Base-by-base conservation (phyloP, 2,329 filamentous ascomycete genomes). In the Dryadomyces quercivorus region DNA sequence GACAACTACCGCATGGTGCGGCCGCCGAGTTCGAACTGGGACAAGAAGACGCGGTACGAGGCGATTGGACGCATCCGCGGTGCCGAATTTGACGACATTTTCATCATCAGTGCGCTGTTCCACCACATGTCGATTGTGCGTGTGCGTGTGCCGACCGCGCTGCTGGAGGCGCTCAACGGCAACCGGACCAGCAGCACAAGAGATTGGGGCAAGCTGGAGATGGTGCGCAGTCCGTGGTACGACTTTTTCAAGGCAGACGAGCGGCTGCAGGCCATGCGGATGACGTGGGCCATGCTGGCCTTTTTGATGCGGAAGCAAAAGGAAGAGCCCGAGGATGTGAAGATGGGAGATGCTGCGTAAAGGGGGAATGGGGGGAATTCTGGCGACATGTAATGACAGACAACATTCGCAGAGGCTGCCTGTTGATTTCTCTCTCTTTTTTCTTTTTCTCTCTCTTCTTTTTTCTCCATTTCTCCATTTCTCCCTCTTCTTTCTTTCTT, bases 1-100 rank as follows among this genome's bases (percentile, higher is more conserved):
- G 81, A 84, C 63, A 78, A 73, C 60, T 84, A 84, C 66, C 75
- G 81, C 55, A 82, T 80, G 72, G 70, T 84, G 47, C 72, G 78
- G 2, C 77, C 76, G 9, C 81, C 81, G 0, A 66, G 75, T 10
- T 68, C 73, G 7, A 76, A 73, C 21, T 85, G 81, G 81, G 81
- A 85, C 61, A 72, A 70, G 56, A 82, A 81, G 66, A 73, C 75
- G 34, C 70, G 72, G 38, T 84, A 84, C 62, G 66, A 71, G 57
- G 72, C 79, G 21, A 78, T 85, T 55, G 81, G 81, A 5, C 75
- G 74, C 58, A 63, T 65, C 12, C 60, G 61, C 1, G 75, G 74
- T 2, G 69, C 65, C 2, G 70, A 70, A 38, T 76, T 75, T 61
- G 81, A 85, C 59, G 81, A 85, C 60, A 68, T 84, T 2, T 84